Base-by-base conservation (phyloP, 495 filamentous ascomycete genomes). In the Aspergillus hancockii region DNA sequence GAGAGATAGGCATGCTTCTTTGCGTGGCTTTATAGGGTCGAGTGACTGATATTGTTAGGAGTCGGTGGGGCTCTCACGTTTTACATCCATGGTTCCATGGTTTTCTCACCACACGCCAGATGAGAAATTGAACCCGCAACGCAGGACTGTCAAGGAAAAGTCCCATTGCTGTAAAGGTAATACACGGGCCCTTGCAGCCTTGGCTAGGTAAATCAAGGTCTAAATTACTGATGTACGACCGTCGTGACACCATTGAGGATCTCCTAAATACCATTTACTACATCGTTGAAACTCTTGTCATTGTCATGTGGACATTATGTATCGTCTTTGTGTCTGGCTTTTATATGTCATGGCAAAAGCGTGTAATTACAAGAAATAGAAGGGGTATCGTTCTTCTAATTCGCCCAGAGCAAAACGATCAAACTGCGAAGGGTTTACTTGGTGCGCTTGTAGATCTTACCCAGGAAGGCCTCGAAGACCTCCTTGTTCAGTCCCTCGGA, bases 371-470 rank as follows among this genome's bases (percentile, higher is more conserved):
- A 41, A 41, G 36, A 45, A 43, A 14, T 19, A n/a, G 30, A 28
- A 43, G 52, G 64, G 64, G 64, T 67, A 67, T 59, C 41, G n/a
- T 54, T 61, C 46, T 55, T 59, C 53, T 47, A 58, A 54, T 41
- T 41, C 38, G 16, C 16, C 38, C 13, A n/a, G 38, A 54, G 57
- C 55, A 54, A 45, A 52, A 36, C 21, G 32, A 49, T 38, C 19
- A 46, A n/a, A 62, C 22, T 12, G 10, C 16, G 25, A 51, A 10
- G 30, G 14, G 36, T 68, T 63, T 78, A 97, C 78, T 95, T 97
- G 81, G 83, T 94, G 67, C 94, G 84, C 83, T 96, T 95, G 80
- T 97, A 97, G 71, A 98, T 97, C 85, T 98, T 98, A 69, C 75
- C 78, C 63, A 98, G 79, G 84, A 97, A 98, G 30, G 84, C 79